These are phyloP conservation scores for Coemansia sp. DNA, from an alignment of 192 early-diverging fungal genomes.

Conservation along the genomic window DNA sequence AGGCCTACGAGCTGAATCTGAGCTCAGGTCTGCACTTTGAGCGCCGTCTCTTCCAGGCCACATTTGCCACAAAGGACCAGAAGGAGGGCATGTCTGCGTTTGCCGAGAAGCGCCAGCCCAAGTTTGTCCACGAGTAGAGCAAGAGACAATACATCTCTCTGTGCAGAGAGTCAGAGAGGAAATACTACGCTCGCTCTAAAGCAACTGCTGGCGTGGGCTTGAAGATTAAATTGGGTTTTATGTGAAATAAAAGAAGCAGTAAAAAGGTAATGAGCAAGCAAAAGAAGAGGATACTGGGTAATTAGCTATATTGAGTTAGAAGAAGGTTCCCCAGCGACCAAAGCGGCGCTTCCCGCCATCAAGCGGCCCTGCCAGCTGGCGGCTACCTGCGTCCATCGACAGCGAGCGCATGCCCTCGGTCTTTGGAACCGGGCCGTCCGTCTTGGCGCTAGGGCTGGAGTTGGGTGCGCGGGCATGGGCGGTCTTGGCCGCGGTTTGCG, in stretches of 20 bases:
- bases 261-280: not conserved
- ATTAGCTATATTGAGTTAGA: constrained; percentile 5
- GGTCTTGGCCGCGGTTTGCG: not conserved
- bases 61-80: constrained; percentile 90
- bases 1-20: constrained; percentile 86
- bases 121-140: constrained; percentile 82
- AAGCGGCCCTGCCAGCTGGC: not conserved
- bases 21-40: constrained; percentile 84
- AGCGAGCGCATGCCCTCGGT: constrained; percentile 11
- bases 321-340: constrained; percentile 22
- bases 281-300: no score
- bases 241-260: not conserved
- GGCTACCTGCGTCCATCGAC: constrained; percentile 15
- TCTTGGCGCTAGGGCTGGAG: not conserved
- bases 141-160: no score
- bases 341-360: constrained; percentile 23
- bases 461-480: not conserved
- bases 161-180: no score
- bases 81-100: constrained; percentile 98
- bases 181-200: no score
- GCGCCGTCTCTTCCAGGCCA: constrained; percentile 89
- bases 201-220: not conserved
- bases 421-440: not conserved
- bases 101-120: constrained; percentile 84
- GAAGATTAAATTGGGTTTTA: no score